Percentiles rank a stretch among this genome's conserved stretches.
These are phyloP conservation scores for Talaromyces sp. DNA, from an alignment of 2,329 filamentous ascomycete species.

Conservation along the genomic window DNA sequence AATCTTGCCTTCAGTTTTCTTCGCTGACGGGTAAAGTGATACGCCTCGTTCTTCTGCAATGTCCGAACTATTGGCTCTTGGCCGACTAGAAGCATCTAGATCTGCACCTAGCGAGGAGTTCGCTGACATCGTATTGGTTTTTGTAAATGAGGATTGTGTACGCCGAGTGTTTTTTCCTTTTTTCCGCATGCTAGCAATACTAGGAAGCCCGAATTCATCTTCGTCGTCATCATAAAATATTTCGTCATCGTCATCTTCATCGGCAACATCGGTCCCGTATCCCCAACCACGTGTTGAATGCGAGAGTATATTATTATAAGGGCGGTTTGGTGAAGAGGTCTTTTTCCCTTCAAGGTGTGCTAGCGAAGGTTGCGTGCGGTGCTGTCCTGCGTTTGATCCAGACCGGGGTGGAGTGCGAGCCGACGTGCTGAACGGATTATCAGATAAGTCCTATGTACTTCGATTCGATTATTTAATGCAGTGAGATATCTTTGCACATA, in stretches of 20 bases:
- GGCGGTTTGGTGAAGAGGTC: conserved; percentile 59
- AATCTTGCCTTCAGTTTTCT: conserved; percentile 91
- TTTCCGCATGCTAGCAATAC: conserved; percentile 84
- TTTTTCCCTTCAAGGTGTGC: conserved; percentile 42
- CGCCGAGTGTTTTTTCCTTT: conserved; percentile 51
- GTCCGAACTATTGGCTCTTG: conserved; percentile 81
- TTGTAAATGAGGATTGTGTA: conserved; percentile 43
- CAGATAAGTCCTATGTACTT: not conserved
- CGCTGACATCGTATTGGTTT: conserved; percentile 15
- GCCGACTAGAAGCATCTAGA: conserved; percentile 38
- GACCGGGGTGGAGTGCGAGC: conserved; percentile 70
- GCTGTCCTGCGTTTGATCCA: conserved; percentile 53
- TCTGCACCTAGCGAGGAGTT: conserved; percentile 26
- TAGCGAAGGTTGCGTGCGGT: conserved; percentile 50
- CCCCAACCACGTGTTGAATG: conserved; percentile 82
- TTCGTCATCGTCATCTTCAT: conserved; percentile 64
- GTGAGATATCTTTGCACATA: conserved; percentile 51
- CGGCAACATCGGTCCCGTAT: conserved; percentile 65
- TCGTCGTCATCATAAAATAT: conserved; percentile 82
- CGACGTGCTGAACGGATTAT: conserved; percentile 12
- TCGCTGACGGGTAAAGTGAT: conserved; percentile 79
- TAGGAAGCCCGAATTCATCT: conserved; percentile 92
- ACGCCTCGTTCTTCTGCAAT: conserved; percentile 86
- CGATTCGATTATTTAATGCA: not conserved
- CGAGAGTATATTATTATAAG: conserved; percentile 77